Evolutionary conservation across 2,329 filamentous ascomycete genomes (phyloP).

Genomic region (Aspergillus sp.): DNA sequence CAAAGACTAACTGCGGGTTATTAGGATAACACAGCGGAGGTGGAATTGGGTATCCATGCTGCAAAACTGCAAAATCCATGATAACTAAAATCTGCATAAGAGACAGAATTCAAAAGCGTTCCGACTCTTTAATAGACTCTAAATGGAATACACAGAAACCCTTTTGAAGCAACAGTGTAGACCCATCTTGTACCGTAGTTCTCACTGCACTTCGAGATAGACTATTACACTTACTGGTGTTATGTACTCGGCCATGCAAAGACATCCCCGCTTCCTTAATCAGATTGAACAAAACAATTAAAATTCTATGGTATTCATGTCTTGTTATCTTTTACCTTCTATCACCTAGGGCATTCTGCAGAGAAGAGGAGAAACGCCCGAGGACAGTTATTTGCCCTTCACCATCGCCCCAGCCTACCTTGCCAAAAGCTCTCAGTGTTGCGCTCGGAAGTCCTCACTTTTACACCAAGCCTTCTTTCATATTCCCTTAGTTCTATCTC

Average conservation of each 20-base stretch:
- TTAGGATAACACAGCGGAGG: background rate
- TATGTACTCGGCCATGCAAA: no score
- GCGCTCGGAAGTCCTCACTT: no score
- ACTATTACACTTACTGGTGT: background rate
- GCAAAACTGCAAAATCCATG: no score
- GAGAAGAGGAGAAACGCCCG: background rate
- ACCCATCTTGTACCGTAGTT: background rate
- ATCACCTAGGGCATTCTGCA: background rate
- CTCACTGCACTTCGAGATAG: background rate
- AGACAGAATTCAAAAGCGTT: background rate
- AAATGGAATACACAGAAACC: background rate
- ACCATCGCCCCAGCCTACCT: background rate
- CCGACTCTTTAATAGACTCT: background rate
- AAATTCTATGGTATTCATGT: background rate
- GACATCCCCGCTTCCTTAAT: no score
- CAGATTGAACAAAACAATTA: no score
- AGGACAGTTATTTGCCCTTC: background rate
- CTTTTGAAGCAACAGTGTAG: background rate
- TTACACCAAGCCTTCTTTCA: background rate
- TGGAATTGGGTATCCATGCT: background rate
- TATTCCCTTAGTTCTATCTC: background rate
- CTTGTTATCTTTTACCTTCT: background rate
- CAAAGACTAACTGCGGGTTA: background rate
- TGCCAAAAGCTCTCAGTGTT: no score
- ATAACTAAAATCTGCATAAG: background rate